Percentiles rank a stretch among this genome's conserved stretches.
Evolutionary conservation across 2,329 filamentous ascomycete species (phyloP).

Genomic region (Talaromyces sp.): DNA sequence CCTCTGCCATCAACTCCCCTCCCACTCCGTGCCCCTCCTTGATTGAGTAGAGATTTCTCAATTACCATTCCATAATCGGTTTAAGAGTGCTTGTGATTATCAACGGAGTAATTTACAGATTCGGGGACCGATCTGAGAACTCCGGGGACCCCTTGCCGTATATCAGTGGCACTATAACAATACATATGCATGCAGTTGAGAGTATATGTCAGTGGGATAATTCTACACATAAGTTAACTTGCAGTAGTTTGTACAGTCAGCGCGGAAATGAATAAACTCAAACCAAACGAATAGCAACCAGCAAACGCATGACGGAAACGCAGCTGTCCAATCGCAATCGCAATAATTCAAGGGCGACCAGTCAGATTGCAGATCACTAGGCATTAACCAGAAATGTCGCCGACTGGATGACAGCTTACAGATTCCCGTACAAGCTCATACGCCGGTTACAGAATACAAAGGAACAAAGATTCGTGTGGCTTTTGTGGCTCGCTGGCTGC

Average conservation of each 20-base stretch:
- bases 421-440: not conserved
- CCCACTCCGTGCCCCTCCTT: constrained; percentile 8
- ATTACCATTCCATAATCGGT: not conserved
- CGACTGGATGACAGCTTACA: not conserved
- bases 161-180: constrained; percentile 3
- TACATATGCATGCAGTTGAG: not conserved
- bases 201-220: not conserved
- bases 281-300: not conserved
- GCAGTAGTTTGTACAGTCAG: not conserved
- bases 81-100: not conserved
- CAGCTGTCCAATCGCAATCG: constrained; percentile 8
- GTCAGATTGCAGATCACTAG: constrained; percentile 8
- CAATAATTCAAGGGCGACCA: constrained; percentile 16
- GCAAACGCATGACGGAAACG: not conserved
- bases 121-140: constrained; percentile 18
- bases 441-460: not conserved
- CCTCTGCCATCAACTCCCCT: constrained; percentile 9
- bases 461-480: not conserved
- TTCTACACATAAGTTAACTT: not conserved
- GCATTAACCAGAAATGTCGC: constrained; percentile 3
- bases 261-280: not conserved
- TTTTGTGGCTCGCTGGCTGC: not conserved
- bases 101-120: not conserved
- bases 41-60: not conserved
- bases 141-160: constrained; percentile 18